Base-by-base conservation (phyloP, 2,329 filamentous ascomycete species). In the Lasiodiplodia sp. region DNA sequence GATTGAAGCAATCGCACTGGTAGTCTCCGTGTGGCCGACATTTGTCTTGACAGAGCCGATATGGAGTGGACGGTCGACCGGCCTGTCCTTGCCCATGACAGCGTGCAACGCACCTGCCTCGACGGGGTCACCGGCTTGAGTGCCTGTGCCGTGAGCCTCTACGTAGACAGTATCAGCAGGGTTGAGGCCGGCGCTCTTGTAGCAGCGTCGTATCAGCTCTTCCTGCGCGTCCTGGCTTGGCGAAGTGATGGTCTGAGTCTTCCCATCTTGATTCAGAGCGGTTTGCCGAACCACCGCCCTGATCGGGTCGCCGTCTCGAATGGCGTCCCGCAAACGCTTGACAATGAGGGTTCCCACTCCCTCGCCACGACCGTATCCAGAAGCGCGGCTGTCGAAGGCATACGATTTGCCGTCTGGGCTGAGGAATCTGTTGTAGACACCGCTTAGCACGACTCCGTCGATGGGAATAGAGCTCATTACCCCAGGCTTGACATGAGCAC, bases 171-270 rank as follows among this genome's bases (percentile, higher is more conserved):
- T 71, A 10, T 62, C 57, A 2, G 31, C 12, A 0, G 66, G 67
- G 69, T 72, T 66, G 0, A 83, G 73, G 1, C 79, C 79, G 6
- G 79, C 31, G 8, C 1, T 34, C 78, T 14, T 71, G 73, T 21
- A 58, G 63, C 70, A 84, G 84, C 0, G 76, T 77, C 0, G 75
- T 38, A 81, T 79, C 34, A 82, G 64, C 11, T 72, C 70, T 1
- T 71, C 74, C 69, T 85, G 83, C 0, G 81, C 76, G 84, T 70
- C 86, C 84, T 76, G 1, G 81, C 85, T 87, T 0, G 87, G 87
- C 75, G 87, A 81, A 0, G 86, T 88, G 69, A 89, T 85, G 0
- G 86, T 86, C 11, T 74, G 78, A 0, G 88, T 89, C 21, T 82
- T 77, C 12, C 88, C 88, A 71, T 90, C 87, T 68, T 82, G 78